Evolutionary conservation across 2,329 filamentous ascomycete genomes (phyloP).

Genomic region (Apiospora pterosperma): DNA sequence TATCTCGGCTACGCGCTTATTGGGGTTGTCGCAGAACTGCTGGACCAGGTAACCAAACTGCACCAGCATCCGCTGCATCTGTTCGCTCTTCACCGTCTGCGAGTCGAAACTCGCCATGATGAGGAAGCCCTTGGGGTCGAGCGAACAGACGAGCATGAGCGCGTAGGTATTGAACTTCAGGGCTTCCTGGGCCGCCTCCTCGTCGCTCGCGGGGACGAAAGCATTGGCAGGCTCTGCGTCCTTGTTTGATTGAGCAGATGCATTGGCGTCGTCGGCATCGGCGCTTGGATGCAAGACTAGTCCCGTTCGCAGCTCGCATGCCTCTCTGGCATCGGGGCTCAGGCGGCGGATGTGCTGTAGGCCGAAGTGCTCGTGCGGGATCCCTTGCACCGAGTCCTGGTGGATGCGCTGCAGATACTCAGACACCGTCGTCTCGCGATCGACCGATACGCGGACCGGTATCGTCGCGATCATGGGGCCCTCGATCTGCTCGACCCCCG

Average conservation of each 20-base stretch:
- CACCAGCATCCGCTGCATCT: constrained; percentile 50
- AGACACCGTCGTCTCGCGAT: constrained; percentile 36
- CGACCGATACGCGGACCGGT: constrained; percentile 48
- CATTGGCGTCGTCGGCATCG: not conserved
- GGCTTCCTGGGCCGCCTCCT: constrained; percentile 56
- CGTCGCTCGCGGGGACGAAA: constrained; percentile 53
- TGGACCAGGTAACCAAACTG: constrained; percentile 50
- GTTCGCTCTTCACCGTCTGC: constrained; percentile 47
- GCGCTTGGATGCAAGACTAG: constrained; percentile 40
- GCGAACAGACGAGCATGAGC: constrained; percentile 62
- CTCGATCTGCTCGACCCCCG: constrained; percentile 50
- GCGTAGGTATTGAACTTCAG: constrained; percentile 58
- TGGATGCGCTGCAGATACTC: constrained; percentile 57
- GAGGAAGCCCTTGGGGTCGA: constrained; percentile 52
- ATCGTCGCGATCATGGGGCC: constrained; percentile 61
- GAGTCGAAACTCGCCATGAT: constrained; percentile 65
- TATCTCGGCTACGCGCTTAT: constrained; percentile 30
- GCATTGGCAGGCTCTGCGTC: constrained; percentile 41
- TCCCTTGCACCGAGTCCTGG: constrained; percentile 51
- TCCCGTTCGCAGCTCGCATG: constrained; percentile 53
- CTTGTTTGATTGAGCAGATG: constrained; percentile 2
- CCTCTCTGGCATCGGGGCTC: constrained; percentile 50
- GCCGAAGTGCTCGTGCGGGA: constrained; percentile 63
- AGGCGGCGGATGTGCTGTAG: constrained; percentile 57
- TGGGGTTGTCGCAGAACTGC: constrained; percentile 40